These are phyloP conservation scores for Eucalyptus dawsonii DNA, from an alignment of 345 rosid species.

Conservation along the genomic window DNA sequence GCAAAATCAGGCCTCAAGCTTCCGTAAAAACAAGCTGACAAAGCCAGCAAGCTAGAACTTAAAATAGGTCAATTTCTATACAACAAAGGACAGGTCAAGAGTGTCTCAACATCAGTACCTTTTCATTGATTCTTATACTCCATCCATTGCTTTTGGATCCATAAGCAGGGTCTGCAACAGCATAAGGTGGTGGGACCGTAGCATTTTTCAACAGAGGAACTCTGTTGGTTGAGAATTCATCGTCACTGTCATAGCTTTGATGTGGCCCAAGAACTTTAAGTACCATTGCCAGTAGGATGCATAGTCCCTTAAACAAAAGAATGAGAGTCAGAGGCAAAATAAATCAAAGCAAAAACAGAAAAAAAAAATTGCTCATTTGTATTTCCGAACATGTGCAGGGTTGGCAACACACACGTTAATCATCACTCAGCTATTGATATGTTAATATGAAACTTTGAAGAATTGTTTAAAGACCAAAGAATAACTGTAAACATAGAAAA, in stretches of 20 bases:
- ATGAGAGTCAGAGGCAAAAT: background rate
- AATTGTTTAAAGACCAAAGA: background rate
- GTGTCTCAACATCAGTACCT: conserved; percentile 10
- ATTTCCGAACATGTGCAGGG: background rate
- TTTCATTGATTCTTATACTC: conserved; percentile 41
- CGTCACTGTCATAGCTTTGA: conserved; percentile 63
- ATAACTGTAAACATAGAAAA: background rate
- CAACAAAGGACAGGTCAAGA: background rate
- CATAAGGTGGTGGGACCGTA: conserved; percentile 35
- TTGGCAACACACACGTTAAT: background rate
- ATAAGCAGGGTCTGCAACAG: conserved; percentile 47
- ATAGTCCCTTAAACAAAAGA: conserved; percentile 36
- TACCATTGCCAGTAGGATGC: conserved; percentile 46
- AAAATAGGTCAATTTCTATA: background rate
- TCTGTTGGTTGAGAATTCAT: conserved; percentile 43
- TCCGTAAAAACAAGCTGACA: background rate
- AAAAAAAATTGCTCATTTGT: background rate
- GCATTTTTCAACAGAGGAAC: conserved; percentile 56
- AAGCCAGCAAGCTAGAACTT: background rate
- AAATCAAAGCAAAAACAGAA: background rate
- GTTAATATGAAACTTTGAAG: background rate
- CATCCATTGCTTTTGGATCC: conserved; percentile 43
- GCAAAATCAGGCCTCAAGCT: background rate
- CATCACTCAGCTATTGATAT: background rate
- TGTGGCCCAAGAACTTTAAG: conserved; percentile 75